Base-by-base conservation (phyloP, 768 basidiomycete genomes). In the Russula olivacea region DNA sequence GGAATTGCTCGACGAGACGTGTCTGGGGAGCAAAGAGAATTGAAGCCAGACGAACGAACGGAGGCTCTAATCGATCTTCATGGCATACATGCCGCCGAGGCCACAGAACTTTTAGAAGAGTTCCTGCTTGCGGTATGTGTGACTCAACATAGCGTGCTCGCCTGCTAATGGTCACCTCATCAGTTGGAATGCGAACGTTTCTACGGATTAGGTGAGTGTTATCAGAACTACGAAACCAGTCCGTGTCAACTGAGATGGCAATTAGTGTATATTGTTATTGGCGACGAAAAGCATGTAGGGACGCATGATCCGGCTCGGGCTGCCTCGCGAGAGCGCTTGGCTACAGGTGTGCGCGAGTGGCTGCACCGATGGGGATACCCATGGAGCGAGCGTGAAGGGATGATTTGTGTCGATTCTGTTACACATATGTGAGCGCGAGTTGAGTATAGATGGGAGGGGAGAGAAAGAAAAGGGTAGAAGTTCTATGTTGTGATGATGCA, bases 201-300 rank as follows among this genome's bases (percentile, higher is more conserved):
- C 76, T 85, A 88, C 71, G 96, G 95, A 8, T 76, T 97, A 60
- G 87, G 90, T 91, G 65, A 68, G 83, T 51, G 61, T 64, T 17
- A 25, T 55, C 19, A 11, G 14, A 38, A 28, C 17, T 53, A 19
- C 38, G 40, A 30, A 21, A 30, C 15, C 38, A 52, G 25, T 49
- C 7, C 41, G 36, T 55, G 25, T 41, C 55, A 11, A 38, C 52
- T 54, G 52, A 45, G 38, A 54, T 17, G 54, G 34, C 14, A 34
- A 43, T 59, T 68, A 89, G 93, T 91, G 6, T 99, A 89, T 72
- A 76, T 92, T 21, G 80, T 99, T 49, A 91, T 98, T 7, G 96
- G 97, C 21, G 93, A 98, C 76, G 92, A 96, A 74, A 96, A 94
- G 74, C 96, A 98, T 73, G 93, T 91, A 0, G 95, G 91, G 2